Evolutionary conservation across 108 stramenopile species (phyloP).

Genomic region (Craspedostauros australis): DNA sequence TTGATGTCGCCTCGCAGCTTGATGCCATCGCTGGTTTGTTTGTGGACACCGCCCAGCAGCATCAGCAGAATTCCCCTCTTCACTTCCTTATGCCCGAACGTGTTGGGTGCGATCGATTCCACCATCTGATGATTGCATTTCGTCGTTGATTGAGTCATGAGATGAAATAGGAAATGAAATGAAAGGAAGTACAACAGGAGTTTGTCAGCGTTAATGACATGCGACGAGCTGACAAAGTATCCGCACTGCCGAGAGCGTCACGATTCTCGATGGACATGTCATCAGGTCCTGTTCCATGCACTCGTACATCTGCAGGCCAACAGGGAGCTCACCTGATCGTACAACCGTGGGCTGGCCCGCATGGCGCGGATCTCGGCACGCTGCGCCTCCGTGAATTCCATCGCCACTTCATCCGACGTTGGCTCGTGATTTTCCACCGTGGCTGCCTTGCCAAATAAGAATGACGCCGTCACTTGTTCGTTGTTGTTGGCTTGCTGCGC

Average conservation of each 20-base stretch:
- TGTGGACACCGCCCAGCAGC: constrained; percentile 96
- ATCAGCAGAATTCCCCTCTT: constrained; percentile 95
- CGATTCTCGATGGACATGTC: no score
- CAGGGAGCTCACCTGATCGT: constrained; percentile 60
- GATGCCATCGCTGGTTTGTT: constrained; percentile 93
- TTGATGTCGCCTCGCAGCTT: constrained; percentile 97
- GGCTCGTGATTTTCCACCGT: constrained; percentile 33
- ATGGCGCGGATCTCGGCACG: constrained; percentile 81
- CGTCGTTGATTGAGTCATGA: no score
- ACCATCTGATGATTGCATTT: constrained; percentile 42
- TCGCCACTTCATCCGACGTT: constrained; percentile 70
- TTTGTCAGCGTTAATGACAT: no score
- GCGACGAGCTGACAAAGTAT: constrained; percentile 5
- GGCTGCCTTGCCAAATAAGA: constrained; percentile 22
- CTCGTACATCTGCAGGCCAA: background rate
- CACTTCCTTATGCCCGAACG: constrained; percentile 95
- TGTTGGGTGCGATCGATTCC: constrained; percentile 85
- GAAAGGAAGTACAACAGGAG: no score
- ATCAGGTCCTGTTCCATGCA: no score
- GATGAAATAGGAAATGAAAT: no score
- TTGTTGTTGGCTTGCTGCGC: constrained; percentile 22
- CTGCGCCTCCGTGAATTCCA: constrained; percentile 85
- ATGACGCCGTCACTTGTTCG: constrained; percentile 37
- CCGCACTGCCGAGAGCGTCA: no score
- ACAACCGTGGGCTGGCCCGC: constrained; percentile 55